Conservation (phyloP, 169 alveolate species). For the Plasmodium blacklocki region DNA sequence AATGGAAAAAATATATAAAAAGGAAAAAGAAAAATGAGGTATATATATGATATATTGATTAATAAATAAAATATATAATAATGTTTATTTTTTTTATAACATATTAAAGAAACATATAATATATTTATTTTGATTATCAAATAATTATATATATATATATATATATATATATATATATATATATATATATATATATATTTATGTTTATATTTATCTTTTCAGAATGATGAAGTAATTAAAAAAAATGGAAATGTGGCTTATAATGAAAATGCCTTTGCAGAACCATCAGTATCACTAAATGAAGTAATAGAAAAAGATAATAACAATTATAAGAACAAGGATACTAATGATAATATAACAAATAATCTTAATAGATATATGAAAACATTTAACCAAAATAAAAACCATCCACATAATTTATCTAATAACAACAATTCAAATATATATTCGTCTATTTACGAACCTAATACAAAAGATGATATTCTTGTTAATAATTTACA, state of each 20-base stretch:
- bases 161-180: neutral
- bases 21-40: constrained; percentile 37
- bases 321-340: neutral
- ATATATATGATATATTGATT: neutral
- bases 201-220: neutral
- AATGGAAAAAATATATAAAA: constrained; percentile 64
- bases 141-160: neutral
- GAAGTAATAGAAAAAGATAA: constrained; percentile 18
- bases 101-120: too few relatives aligned
- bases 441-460: neutral
- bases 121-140: too few relatives aligned
- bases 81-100: neutral
- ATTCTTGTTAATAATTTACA: constrained; percentile 16
- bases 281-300: constrained; percentile 26
- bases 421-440: neutral
- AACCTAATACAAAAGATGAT: neutral
- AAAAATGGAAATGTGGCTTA: constrained; percentile 7
- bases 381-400: too few relatives aligned
- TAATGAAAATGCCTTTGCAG: constrained; percentile 3
- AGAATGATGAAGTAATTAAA: constrained; percentile 12
- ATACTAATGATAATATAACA: neutral
- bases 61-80: neutral
- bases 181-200: neutral
- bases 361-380: too few relatives aligned
- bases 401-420: too few relatives aligned